These are phyloP conservation scores for Cladosporium sp. DNA, from an alignment of 2,329 filamentous ascomycete genomes.

Conservation along the genomic window DNA sequence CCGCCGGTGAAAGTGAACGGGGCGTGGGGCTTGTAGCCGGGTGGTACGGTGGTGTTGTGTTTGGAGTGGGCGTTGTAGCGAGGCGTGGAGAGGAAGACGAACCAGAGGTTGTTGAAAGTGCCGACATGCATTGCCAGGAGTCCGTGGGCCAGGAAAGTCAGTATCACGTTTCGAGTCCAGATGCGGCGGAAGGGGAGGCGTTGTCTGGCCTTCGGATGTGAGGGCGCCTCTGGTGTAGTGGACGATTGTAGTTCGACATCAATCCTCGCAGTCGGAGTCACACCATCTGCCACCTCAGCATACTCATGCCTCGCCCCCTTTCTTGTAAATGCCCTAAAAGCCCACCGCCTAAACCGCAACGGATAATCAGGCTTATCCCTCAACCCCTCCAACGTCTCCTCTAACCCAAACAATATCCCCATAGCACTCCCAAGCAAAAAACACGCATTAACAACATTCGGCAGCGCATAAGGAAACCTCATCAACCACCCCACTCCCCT, in stretches of 20 bases:
- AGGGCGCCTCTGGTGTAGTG: neutral
- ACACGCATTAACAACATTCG: slow-evolving; percentile 65
- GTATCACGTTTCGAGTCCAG: slow-evolving; percentile 48
- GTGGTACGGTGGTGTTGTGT: slow-evolving; percentile 41
- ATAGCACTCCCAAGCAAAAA: slow-evolving; percentile 59
- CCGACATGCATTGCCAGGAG: slow-evolving; percentile 50
- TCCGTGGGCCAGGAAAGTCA: slow-evolving; percentile 46
- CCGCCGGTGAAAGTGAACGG: slow-evolving; percentile 51
- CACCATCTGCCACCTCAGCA: slow-evolving; percentile 32
- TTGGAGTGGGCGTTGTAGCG: slow-evolving; percentile 35
- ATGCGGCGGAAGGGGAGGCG: slow-evolving; percentile 49
- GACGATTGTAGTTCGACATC: slow-evolving; percentile 28
- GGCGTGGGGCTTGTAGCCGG: slow-evolving; percentile 39
- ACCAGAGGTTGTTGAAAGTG: slow-evolving; percentile 52
- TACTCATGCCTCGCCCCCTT: slow-evolving; percentile 34
- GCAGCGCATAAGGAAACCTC: slow-evolving; percentile 68
- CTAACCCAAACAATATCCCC: slow-evolving; percentile 63
- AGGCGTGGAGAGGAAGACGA: slow-evolving; percentile 50
- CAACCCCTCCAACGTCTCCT: slow-evolving; percentile 56
- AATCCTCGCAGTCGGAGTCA: slow-evolving; percentile 20
- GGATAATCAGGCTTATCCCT: slow-evolving; percentile 44
- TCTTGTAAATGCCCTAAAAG: slow-evolving; percentile 38
- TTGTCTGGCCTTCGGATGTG: slow-evolving; percentile 22
- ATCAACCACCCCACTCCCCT: slow-evolving; percentile 62
- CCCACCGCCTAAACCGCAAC: slow-evolving; percentile 41